phyloP scores from a whole-genome alignment of 2,329 filamentous ascomycete genomes.

The Metarhizium album region DNA sequence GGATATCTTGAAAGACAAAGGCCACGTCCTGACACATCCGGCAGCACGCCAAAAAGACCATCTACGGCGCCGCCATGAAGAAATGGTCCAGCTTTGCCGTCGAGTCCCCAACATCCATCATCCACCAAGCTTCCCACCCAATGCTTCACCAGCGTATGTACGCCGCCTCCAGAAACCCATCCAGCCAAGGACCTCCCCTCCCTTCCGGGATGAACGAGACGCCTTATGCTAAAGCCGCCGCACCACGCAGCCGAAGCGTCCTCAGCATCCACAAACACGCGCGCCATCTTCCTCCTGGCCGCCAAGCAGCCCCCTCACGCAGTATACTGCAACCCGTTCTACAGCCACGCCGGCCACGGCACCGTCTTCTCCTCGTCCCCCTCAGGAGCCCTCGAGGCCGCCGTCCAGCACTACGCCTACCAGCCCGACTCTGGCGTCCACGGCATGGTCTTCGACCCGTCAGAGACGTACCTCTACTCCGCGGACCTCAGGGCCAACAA shows the following conservation, averaged over 20 bases:
- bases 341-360: conserved; percentile 71
- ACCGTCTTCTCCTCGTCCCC: conserved; percentile 59
- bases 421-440: conserved; percentile 62
- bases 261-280: conserved; percentile 63
- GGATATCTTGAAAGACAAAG: no score
- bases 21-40: neutral
- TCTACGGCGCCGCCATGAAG: conserved; percentile 89
- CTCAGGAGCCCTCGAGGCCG: conserved; percentile 46
- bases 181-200: conserved; percentile 1
- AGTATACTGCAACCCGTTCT: conserved; percentile 87
- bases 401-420: conserved; percentile 65
- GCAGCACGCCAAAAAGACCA: conserved; percentile 69
- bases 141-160: conserved; percentile 64
- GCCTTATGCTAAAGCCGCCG: neutral
- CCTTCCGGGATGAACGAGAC: neutral
- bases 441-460: conserved; percentile 70
- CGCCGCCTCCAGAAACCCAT: no score
- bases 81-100: conserved; percentile 81
- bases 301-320: conserved; percentile 66
- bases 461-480: conserved; percentile 66
- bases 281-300: conserved; percentile 80
- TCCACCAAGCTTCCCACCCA: conserved; percentile 62
- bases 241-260: conserved; percentile 50
- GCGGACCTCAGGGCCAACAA: conserved; percentile 70
- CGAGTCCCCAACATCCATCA: conserved; percentile 63